Base-by-base conservation (phyloP, 2,329 filamentous ascomycete species). In the Eutypa lata region DNA sequence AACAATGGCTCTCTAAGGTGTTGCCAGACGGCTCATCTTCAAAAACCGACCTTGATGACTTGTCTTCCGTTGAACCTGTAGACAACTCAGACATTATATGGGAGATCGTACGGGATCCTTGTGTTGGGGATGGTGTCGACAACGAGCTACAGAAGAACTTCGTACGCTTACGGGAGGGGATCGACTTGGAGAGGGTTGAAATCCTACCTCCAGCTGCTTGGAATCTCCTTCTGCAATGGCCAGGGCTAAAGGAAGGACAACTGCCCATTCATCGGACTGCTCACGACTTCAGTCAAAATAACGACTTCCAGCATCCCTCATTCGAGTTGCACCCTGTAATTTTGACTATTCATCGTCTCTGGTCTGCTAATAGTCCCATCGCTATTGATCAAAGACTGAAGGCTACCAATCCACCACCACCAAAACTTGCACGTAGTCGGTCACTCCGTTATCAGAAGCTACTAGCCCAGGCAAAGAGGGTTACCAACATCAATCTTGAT, bases 281-380 rank as follows among this genome's bases (percentile, higher is more conserved):
- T 37, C 88, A 93, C 70, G 88, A 96, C 69, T 91, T 88, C 24
- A 80, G 85, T 7, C 75, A 78, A 2, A 79, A 82, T 40, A 79
- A 78, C 2, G 65, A 73, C n/a, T 72, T 64, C 73, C 3, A 90
- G 96, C 58, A 73, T 96, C 46, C 77, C 13, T 38, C 88, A 62
- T 96, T 88, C 68, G 94, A 97, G 71, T 77, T 91, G 40, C 84
- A 91, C 63, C 94, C 92, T 4, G 91, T 90, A 0, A 79, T 96
- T 43, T 90, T 97, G 68, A 90, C 86, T 1, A 78, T 97, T 55
- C 85, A 96, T 65, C 91, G 93, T 60, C 76, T 97, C 2, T 87
- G 86, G 68, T 82, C 82, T 2, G 74, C 80, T 18, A 72, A 78
- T 49, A 85, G 78, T 58, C 80, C 82, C 2, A 71, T 83, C 21